Base-by-base conservation (phyloP, 768 basidiomycete genomes). In the Kwoniella sp. region DNA sequence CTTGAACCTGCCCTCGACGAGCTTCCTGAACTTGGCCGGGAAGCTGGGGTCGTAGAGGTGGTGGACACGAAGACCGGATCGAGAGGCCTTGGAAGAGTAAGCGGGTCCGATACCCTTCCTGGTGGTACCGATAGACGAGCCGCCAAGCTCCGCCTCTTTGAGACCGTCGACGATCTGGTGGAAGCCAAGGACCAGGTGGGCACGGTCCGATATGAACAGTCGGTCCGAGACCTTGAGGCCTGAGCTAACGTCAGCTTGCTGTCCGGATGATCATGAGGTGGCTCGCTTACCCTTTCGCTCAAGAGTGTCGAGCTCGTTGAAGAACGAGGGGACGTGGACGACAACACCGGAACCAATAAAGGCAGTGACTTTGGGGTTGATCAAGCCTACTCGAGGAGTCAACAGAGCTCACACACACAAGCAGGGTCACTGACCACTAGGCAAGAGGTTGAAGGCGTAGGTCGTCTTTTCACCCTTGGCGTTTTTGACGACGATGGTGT, bases 121-220 rank as follows among this genome's bases (percentile, higher is more conserved):
- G 42, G 95, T 99, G 28, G 95, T 99, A 22, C 95, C 95, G 70
- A 99, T 98, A n/a, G 57, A 65, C 19, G 58, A 67, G 8, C 89
- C 88, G 20, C 95, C 95, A 20, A 98, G 82, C 73, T 98, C 95
- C 32, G 90, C 89, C 74, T 99, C 95, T 74, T 98, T 99, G 67
- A 99, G 78, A 5, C 95, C 95, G 70, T 99, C 95, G 25, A 98
- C 95, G 68, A 98, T 96, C 78, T 99, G 95, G 76, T 99, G 95
- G 75, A 99, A 98, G 73, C 98, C 95, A 69, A 99, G 91, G 28
- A 99, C 95, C 56, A 99, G 84, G 59, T 93, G 89, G 3, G 95
- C 89, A 58, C 95, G 85, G 76, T 98, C 91, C 22, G 93, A 98
- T 62, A 99, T 80, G 73, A 95, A 87, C 17, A 99, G 76, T 28